Evolutionary conservation across 371 early-diverging fungal species (phyloP).

Genomic region (Mortierella polycephala): DNA sequence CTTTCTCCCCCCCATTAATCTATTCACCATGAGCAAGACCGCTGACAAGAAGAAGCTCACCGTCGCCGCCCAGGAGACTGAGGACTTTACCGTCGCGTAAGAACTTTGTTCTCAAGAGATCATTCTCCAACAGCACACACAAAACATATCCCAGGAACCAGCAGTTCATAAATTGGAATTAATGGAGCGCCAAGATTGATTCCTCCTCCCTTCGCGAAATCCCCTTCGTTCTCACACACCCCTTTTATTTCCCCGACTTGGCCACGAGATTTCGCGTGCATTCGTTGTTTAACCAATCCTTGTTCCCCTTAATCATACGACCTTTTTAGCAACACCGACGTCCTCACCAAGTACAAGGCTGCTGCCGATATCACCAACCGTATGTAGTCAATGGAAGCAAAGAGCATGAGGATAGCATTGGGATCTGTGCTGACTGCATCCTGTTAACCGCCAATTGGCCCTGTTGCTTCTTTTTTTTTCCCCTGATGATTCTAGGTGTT

Average conservation of each 20-base stretch:
- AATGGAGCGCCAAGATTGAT: too few species aligned
- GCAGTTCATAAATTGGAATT: too few species aligned
- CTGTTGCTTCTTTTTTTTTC: not conserved
- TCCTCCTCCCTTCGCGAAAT: not conserved
- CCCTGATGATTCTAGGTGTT: slow-evolving; percentile 60
- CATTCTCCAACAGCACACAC: not conserved
- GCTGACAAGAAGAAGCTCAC: slow-evolving; percentile 53
- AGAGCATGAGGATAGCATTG: too few species aligned
- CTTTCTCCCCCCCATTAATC: slow-evolving; percentile 14
- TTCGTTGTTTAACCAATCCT: not conserved
- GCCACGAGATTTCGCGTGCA: not conserved
- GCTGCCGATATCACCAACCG: slow-evolving; percentile 89
- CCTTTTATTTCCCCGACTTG: not conserved
- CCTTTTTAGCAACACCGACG: slow-evolving; percentile 62
- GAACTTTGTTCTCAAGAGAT: slow-evolving; percentile 1
- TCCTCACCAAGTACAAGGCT: slow-evolving; percentile 88
- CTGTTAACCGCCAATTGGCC: not conserved
- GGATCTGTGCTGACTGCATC: too few species aligned
- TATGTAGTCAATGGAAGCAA: slow-evolving; percentile 46
- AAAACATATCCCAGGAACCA: too few species aligned
- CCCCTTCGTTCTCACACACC: not conserved
- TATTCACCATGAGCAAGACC: slow-evolving; percentile 53
- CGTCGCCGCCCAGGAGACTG: slow-evolving; percentile 52
- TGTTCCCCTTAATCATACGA: not conserved
- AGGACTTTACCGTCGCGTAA: slow-evolving; percentile 56